Evolutionary conservation across 192 early-diverging fungal genomes (phyloP), one percentile per base, ranked within the genome.

Genomic region (Coemansia sp.): DNA sequence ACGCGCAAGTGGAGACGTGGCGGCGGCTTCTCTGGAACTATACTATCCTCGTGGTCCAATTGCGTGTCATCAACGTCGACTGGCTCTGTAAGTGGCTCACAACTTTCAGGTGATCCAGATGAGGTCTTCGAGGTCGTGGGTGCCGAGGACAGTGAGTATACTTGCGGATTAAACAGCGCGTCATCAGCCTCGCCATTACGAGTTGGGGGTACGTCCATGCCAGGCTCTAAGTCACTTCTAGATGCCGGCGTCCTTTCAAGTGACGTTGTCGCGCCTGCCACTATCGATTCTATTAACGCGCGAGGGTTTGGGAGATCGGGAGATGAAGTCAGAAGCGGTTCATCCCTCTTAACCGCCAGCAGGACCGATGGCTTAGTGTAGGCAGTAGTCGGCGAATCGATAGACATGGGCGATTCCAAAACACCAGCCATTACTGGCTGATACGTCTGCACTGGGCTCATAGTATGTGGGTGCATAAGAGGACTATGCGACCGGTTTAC

Each of bases 361-460:
- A 10, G 25, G 4, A 10, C 51, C 11, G 51, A 23, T 29, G 51
- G 51, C 27, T 25, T 55, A 29, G 51, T 55, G 51, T 55, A 55
- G 4, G 51, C 51, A 5, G 51, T 29, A 14, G 25, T 55, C 11
- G 51, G 51, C 51, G 51, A 55, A 27, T 55, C 51, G n/a, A 55
- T 57, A 25, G 63, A 59, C 27, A 66, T 38, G 10, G 64, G 64
- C 48, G 64, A 66, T 25, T 66, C 64, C 14, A 66, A 45, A 36
- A 66, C 32, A 2, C 37, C 46, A 1, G 64, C 19, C 64, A 46
- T 53, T 19, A 19, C 44, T 41, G 46, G 64, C 4, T 42, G 37
- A 12, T 66, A 51, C 12, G 32, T 31, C 19, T 53, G 61, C 34
- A 59, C 51, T 21, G 23, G 8, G n/a, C 57, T 29, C 51, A 39